These are phyloP conservation scores for Parsonsia alboflavescens DNA, from an alignment of 257 asterid species.

Conservation along the genomic window DNA sequence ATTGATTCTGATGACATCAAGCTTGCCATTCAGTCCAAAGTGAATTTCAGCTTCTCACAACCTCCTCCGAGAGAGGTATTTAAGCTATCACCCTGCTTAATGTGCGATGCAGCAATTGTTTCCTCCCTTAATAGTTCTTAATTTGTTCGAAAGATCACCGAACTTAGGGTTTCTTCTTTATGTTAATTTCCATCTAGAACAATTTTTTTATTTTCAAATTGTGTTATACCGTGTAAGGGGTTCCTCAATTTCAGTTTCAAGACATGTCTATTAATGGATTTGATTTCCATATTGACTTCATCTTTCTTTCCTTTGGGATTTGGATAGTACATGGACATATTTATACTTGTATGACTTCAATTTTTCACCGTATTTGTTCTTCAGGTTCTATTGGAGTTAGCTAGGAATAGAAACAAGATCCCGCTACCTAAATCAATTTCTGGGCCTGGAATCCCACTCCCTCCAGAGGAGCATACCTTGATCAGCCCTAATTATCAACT, in stretches of 20 bases:
- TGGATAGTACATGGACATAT: background rate
- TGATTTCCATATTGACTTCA: too few relatives aligned
- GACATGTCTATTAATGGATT: background rate
- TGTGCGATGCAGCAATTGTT: too few relatives aligned
- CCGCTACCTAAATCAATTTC: slow-evolving; percentile 65
- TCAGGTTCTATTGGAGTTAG: slow-evolving; percentile 81
- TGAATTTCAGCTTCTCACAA: slow-evolving; percentile 82
- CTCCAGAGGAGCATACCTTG: slow-evolving; percentile 76
- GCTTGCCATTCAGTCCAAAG: slow-evolving; percentile 79
- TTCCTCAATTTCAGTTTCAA: background rate
- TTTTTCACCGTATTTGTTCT: background rate
- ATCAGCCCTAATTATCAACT: slow-evolving; percentile 86
- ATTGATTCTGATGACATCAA: slow-evolving; percentile 82
- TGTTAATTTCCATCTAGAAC: too few relatives aligned
- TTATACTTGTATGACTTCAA: background rate
- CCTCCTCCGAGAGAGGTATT: slow-evolving; percentile 87
- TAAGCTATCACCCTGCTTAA: too few relatives aligned
- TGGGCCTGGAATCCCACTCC: slow-evolving; percentile 60
- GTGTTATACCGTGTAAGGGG: background rate
- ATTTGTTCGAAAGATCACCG: background rate
- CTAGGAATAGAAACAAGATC: slow-evolving; percentile 71
- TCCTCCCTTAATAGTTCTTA: background rate
- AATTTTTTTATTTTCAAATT: too few relatives aligned
- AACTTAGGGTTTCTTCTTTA: background rate
- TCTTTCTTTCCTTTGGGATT: background rate